Evolutionary conservation across 2,329 filamentous ascomycete genomes (phyloP).

Genomic region (Claviceps sp.): DNA sequence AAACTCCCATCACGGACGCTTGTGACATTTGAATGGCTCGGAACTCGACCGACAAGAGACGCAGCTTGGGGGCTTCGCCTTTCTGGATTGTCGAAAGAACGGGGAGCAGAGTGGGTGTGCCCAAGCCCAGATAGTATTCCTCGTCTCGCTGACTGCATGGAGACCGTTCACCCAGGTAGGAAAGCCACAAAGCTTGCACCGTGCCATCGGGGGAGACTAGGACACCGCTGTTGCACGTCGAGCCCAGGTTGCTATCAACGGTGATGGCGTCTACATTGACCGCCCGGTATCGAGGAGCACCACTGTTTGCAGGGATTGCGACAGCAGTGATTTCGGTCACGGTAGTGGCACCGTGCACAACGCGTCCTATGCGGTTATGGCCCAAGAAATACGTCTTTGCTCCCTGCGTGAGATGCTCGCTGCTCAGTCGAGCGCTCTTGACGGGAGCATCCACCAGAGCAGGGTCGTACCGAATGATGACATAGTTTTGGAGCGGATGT

Average conservation of each 20-base stretch:
- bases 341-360: slow-evolving; percentile 85
- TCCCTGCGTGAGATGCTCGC: slow-evolving; percentile 75
- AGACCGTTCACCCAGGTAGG: slow-evolving; percentile 83
- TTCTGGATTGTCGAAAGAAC: slow-evolving; percentile 78
- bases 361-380: slow-evolving; percentile 91
- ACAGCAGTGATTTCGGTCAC: slow-evolving; percentile 97
- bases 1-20: slow-evolving; percentile 91
- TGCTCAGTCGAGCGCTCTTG: slow-evolving; percentile 72
- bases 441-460: slow-evolving; percentile 88
- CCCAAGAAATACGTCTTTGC: slow-evolving; percentile 93
- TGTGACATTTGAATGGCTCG: slow-evolving; percentile 95
- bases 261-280: slow-evolving; percentile 96
- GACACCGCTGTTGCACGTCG: slow-evolving; percentile 88
- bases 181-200: slow-evolving; percentile 91
- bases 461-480: slow-evolving; percentile 88
- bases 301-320: slow-evolving; percentile 84
- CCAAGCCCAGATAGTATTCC: slow-evolving; percentile 89
- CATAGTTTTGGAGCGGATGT: slow-evolving; percentile 94
- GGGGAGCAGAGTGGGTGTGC: slow-evolving; percentile 75
- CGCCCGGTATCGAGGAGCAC: slow-evolving; percentile 83
- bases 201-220: slow-evolving; percentile 80
- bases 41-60: slow-evolving; percentile 89
- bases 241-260: slow-evolving; percentile 82
- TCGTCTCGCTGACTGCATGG: slow-evolving; percentile 72
- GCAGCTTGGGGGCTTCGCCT: slow-evolving; percentile 64